These are phyloP conservation scores for Clonostachys sp. DNA, from an alignment of 2,329 filamentous ascomycete species.

Conservation along the genomic window DNA sequence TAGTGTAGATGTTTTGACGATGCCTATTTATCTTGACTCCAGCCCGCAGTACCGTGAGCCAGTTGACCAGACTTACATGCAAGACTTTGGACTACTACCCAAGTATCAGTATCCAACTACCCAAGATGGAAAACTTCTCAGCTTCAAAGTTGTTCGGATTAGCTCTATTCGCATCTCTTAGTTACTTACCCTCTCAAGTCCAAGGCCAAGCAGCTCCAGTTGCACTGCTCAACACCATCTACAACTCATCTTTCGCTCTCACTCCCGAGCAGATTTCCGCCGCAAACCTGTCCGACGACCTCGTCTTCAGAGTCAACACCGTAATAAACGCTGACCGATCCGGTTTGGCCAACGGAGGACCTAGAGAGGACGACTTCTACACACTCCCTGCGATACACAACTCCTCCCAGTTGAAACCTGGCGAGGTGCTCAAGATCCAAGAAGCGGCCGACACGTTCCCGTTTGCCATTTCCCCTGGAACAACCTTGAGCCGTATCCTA, in stretches of 20 bases:
- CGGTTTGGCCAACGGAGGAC: conserved; percentile 6
- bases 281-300: background rate
- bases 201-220: too few species aligned
- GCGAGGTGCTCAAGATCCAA: conserved; percentile 7
- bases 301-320: conserved; percentile 4
- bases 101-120: too few species aligned
- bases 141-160: too few species aligned
- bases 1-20: too few species aligned
- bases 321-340: conserved; percentile 6
- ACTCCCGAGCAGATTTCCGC: conserved; percentile 2
- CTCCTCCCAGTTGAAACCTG: conserved; percentile 1
- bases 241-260: conserved; percentile 8
- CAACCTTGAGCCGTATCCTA: background rate
- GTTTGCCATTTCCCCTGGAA: conserved; percentile 1
- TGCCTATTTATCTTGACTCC: too few species aligned
- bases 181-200: too few species aligned
- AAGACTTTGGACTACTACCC: too few species aligned
- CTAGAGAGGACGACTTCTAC: conserved; percentile 9
- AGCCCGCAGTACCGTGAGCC: too few species aligned
- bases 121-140: too few species aligned
- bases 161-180: too few species aligned
- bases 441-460: conserved; percentile 2
- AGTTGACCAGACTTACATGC: too few species aligned
- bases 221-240: background rate
- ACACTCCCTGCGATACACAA: background rate